Evolutionary conservation across 192 early-diverging fungal species (phyloP).

Genomic region (Entomortierella lignicola): DNA sequence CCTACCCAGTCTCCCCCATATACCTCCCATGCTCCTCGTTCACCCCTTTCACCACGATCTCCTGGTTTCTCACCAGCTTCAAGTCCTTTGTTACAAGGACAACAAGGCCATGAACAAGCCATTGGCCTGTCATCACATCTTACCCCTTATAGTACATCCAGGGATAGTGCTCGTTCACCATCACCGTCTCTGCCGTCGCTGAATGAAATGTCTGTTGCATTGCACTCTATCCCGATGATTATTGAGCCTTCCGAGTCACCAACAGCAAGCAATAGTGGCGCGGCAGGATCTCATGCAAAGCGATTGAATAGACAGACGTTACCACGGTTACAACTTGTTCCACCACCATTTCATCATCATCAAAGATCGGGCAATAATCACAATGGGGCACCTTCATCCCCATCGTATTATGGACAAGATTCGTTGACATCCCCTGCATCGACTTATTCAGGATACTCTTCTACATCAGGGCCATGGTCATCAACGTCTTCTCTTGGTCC

Average conservation of each 20-base stretch:
- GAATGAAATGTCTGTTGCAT: constrained; percentile 14
- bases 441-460: constrained; percentile 29
- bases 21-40: constrained; percentile 16
- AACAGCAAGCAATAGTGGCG: neutral
- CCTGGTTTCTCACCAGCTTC: constrained; percentile 7
- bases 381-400: constrained; percentile 10
- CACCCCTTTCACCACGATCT: constrained; percentile 28
- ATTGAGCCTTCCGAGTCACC: constrained; percentile 27
- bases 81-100: neutral
- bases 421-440: constrained; percentile 62
- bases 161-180: neutral
- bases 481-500: constrained; percentile 27
- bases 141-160: neutral
- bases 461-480: constrained; percentile 37
- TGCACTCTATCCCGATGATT: constrained; percentile 34
- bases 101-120: neutral
- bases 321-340: constrained; percentile 24
- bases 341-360: constrained; percentile 34
- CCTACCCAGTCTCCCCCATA: constrained; percentile 10
- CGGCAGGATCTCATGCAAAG: constrained; percentile 27
- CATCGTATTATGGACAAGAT: constrained; percentile 67
- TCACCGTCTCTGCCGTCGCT: constrained; percentile 10
- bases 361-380: constrained; percentile 9
- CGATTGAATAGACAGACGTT: constrained; percentile 31
- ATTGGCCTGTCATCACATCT: neutral